A percentile compares a stretch with the other conserved stretches of the same genome.
These are phyloP conservation scores for Sporothrix euskadiensis DNA, from an alignment of 2,329 filamentous ascomycete genomes.

Conservation along the genomic window DNA sequence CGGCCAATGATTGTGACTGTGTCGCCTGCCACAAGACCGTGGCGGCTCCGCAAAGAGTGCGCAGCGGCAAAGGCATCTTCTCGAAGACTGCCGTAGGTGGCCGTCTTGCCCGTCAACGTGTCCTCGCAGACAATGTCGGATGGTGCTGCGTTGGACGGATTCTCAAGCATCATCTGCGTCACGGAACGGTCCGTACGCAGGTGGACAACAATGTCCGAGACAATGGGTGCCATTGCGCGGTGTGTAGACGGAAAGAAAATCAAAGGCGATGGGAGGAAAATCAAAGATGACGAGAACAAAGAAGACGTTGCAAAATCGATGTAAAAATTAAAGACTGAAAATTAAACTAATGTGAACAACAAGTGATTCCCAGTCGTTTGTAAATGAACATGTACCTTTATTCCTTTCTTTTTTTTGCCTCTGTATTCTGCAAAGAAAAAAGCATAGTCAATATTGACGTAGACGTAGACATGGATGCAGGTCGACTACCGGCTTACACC, in stretches of 20 bases:
- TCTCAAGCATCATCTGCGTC: slow-evolving; percentile 15
- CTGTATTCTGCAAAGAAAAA: background rate
- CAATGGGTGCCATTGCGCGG: background rate
- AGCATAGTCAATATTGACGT: background rate
- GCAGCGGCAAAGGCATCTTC: background rate
- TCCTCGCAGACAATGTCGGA: background rate
- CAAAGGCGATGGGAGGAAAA: background rate
- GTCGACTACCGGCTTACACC: no score
- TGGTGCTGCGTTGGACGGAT: background rate
- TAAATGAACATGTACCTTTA: no score
- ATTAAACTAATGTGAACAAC: no score
- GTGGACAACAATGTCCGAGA: background rate
- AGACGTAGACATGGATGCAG: background rate
- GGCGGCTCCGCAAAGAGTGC: background rate
- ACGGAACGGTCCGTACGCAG: slow-evolving; percentile 8
- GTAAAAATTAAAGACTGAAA: no score
- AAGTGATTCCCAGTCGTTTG: no score
- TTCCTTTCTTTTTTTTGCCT: no score
- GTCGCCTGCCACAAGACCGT: background rate
- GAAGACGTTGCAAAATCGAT: no score
- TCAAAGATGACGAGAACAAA: background rate
- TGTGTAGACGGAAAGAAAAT: background rate
- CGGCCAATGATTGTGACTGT: background rate
- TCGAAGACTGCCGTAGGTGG: background rate
- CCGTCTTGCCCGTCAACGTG: background rate